These are phyloP conservation scores for Aspergillus nomiae DNA, from an alignment of 2,329 filamentous ascomycete genomes.

Conservation along the genomic window DNA sequence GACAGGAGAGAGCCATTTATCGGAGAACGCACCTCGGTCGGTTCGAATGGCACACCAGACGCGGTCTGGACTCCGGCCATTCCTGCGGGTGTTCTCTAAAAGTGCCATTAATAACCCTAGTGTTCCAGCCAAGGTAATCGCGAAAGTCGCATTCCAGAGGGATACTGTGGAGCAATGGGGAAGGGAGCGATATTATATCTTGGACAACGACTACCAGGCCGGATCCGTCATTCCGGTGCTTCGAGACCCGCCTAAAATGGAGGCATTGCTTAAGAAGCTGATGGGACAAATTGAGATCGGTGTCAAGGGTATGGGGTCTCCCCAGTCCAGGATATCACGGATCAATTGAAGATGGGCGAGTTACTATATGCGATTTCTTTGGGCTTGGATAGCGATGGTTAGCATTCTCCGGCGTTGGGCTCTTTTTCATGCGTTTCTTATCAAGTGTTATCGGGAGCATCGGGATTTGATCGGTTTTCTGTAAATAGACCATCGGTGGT, in stretches of 20 bases:
- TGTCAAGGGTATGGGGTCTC: constrained; percentile 31
- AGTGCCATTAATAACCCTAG: constrained; percentile 37
- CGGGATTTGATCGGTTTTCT: constrained; percentile 2
- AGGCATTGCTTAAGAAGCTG: constrained; percentile 30
- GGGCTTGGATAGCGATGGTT: neutral
- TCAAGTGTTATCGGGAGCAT: constrained; percentile 2
- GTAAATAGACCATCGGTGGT: constrained; percentile 17
- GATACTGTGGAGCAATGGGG: constrained; percentile 31
- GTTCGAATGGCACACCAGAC: constrained; percentile 35
- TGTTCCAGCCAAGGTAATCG: constrained; percentile 38
- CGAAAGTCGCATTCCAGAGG: constrained; percentile 37
- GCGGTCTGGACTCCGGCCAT: constrained; percentile 34
- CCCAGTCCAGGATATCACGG: constrained; percentile 28
- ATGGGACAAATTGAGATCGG: constrained; percentile 33
- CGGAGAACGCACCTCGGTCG: constrained; percentile 29
- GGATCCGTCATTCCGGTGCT: constrained; percentile 35
- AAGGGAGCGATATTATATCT: constrained; percentile 37
- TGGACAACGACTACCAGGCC: constrained; percentile 38
- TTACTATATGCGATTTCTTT: constrained; percentile 1
- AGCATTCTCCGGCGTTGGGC: constrained; percentile 11
- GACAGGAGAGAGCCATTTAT: constrained; percentile 27
- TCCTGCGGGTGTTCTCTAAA: constrained; percentile 38
- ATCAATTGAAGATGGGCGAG: constrained; percentile 14
- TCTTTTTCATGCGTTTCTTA: constrained; percentile 10
- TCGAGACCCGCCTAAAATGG: constrained; percentile 31